A percentile compares a stretch with the other conserved stretches of the same genome.
Conservation (phyloP, 768 basidiomycete genomes). For the Hortiboletus campestris region DNA sequence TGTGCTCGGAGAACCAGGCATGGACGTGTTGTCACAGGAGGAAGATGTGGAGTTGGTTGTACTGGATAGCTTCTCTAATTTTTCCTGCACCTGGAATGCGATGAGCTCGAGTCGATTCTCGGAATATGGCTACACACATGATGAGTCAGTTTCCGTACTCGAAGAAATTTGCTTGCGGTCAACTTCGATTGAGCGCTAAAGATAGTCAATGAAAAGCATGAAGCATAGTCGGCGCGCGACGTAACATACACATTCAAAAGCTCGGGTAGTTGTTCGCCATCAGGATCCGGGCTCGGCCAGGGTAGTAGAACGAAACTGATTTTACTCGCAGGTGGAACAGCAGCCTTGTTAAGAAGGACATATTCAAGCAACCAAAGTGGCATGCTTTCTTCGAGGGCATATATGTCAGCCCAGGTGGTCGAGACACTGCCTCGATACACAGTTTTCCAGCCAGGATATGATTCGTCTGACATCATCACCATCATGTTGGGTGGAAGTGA, state of each 20-base stretch:
- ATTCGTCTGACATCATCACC: constrained; percentile 82
- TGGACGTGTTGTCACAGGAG: constrained; percentile 40
- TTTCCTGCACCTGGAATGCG: constrained; percentile 70
- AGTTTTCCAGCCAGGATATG: constrained; percentile 66
- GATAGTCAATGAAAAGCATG: not conserved
- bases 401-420: constrained; percentile 51
- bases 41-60: constrained; percentile 31
- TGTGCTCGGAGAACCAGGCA: constrained; percentile 26
- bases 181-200: constrained; percentile 74
- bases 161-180: constrained; percentile 82
- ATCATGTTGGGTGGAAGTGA: constrained; percentile 56
- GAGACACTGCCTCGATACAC: constrained; percentile 74
- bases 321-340: constrained; percentile 59
- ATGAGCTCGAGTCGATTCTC: constrained; percentile 3
- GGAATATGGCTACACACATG: constrained; percentile 58
- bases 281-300: constrained; percentile 57
- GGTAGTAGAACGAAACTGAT: constrained; percentile 89
- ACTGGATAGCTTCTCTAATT: constrained; percentile 57
- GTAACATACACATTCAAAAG: constrained; percentile 77
- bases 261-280: constrained; percentile 67
- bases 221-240: not conserved
- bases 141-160: constrained; percentile 77
- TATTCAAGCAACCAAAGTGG: constrained; percentile 91
- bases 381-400: constrained; percentile 68
- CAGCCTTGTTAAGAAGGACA: constrained; percentile 64